Conservation (phyloP, 306 rosid genomes). For the Argentina anserina region DNA sequence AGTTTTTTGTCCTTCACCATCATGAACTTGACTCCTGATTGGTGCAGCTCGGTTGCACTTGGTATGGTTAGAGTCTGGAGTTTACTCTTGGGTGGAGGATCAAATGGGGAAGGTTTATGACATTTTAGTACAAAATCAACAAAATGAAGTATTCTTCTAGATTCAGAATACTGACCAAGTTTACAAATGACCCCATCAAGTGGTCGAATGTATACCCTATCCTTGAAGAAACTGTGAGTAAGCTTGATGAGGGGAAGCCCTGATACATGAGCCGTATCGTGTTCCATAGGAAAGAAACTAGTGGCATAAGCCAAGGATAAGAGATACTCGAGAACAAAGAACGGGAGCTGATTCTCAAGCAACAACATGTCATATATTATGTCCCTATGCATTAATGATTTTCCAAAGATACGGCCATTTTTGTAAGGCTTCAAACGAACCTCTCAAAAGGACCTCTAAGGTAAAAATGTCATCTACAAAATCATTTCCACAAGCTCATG, state of each 20-base stretch:
- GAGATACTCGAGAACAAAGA: conserved; percentile 27
- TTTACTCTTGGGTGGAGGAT: neutral
- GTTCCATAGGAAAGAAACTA: neutral
- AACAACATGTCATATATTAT: conserved; percentile 20
- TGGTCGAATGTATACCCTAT: neutral
- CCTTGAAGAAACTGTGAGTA: neutral
- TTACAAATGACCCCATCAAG: neutral
- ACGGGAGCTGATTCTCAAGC: conserved; percentile 42
- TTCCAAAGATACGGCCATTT: conserved; percentile 24
- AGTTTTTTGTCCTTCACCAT: conserved; percentile 1
- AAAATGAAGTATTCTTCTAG: conserved; percentile 1
- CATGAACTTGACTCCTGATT: conserved; percentile 13
- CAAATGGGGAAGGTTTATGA: neutral
- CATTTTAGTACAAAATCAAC: conserved; percentile 4
- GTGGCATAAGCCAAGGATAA: neutral
- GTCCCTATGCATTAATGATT: conserved; percentile 26
- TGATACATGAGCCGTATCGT: neutral
- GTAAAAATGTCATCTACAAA: conserved; percentile 3
- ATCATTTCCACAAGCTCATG: neutral
- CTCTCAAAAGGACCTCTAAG: conserved; percentile 25
- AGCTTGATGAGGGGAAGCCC: neutral
- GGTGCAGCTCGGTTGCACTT: conserved; percentile 8
- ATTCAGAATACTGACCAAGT: neutral
- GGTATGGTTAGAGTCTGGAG: conserved; percentile 17
- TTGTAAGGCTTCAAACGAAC: neutral